phyloP scores from a whole-genome alignment of 169 alveolate species.

The Cryptosporidium parvum region DNA sequence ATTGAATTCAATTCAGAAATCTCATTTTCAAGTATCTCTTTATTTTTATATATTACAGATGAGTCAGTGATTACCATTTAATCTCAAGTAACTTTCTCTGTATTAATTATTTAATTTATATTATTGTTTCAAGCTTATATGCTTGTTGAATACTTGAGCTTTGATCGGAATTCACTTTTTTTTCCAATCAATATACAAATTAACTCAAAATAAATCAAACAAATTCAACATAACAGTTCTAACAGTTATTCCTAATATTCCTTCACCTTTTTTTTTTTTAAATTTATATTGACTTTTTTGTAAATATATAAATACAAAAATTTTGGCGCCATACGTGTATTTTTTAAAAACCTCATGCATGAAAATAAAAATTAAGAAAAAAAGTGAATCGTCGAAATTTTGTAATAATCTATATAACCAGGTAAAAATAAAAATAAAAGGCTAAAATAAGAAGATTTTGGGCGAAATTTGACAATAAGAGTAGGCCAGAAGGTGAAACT shows the following conservation, averaged over 20 bases:
- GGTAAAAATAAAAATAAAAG: background rate
- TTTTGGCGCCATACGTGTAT: conserved; percentile 13
- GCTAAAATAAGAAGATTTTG: background rate
- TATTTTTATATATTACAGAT: conserved; percentile 29
- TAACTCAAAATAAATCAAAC: background rate
- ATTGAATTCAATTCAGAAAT: conserved; percentile 35
- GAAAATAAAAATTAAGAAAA: background rate
- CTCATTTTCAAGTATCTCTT: conserved; percentile 38
- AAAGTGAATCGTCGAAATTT: background rate
- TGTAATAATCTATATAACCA: background rate
- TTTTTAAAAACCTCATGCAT: conserved; percentile 3
- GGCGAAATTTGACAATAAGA: background rate
- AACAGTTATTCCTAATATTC: background rate
- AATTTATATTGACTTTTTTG: background rate
- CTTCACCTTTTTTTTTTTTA: background rate
- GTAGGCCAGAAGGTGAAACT: background rate
- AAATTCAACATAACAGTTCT: no score
- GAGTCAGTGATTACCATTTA: conserved; percentile 26
- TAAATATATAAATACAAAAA: background rate
- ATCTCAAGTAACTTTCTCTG: background rate
- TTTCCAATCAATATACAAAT: no score
- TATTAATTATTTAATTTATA: background rate
- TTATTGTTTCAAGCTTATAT: background rate
- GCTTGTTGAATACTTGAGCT: background rate
- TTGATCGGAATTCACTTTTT: background rate